Evolutionary conservation across 805 yeast genomes (phyloP).

Genomic region (Candida boidinii): DNA sequence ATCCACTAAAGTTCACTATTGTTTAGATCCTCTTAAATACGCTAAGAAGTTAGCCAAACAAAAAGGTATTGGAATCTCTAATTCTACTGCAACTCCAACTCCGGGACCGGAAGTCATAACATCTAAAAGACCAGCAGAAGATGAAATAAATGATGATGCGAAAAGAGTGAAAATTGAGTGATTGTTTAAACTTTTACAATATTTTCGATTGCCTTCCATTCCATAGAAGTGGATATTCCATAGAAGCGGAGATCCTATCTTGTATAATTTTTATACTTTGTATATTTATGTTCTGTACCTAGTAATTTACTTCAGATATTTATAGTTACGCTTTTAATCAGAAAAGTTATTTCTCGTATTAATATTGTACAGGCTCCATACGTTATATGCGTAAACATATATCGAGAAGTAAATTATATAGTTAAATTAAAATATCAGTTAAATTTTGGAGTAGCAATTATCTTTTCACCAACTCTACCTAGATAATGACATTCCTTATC

Average conservation of each 20-base stretch:
- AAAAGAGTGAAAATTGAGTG: slow-evolving; percentile 15
- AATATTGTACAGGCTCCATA: too few species aligned
- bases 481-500: slow-evolving; percentile 35
- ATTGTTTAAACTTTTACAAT: too few species aligned
- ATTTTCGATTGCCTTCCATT: too few species aligned
- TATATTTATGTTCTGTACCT: too few species aligned
- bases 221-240: too few species aligned
- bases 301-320: too few species aligned
- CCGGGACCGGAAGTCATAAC: slow-evolving; percentile 2
- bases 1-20: slow-evolving; percentile 55
- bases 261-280: too few species aligned
- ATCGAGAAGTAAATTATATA: not conserved
- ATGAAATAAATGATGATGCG: slow-evolving; percentile 6
- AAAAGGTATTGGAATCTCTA: not conserved
- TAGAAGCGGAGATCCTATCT: too few species aligned
- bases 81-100: slow-evolving; percentile 1
- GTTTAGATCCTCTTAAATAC: slow-evolving; percentile 43
- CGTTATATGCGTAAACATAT: too few species aligned
- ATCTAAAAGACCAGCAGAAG: slow-evolving; percentile 1
- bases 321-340: too few species aligned
- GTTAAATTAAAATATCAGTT: slow-evolving; percentile 4
- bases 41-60: slow-evolving; percentile 17
- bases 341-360: too few species aligned
- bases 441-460: slow-evolving; percentile 50
- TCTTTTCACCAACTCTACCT: slow-evolving; percentile 48